Evolutionary conservation across 495 filamentous ascomycete genomes (phyloP).

Genomic region (Patellaria atrata): DNA sequence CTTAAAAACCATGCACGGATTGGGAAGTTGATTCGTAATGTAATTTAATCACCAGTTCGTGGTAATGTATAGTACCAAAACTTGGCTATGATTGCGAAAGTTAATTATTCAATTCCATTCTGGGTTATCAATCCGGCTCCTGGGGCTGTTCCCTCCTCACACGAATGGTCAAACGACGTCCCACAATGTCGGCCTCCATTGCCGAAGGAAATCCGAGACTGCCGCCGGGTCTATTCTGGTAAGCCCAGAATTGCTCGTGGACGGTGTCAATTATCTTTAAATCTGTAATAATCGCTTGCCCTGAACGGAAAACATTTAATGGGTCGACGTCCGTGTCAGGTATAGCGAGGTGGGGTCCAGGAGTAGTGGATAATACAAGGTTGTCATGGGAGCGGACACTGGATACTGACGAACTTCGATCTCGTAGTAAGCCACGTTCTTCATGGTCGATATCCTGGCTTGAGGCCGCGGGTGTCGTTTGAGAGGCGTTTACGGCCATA

Average conservation of each 20-base stretch:
- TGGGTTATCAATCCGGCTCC: too few species aligned
- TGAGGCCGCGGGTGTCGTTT: constrained; percentile 1
- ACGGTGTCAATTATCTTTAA: constrained; percentile 55
- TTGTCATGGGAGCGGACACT: constrained; percentile 22
- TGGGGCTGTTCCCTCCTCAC: too few species aligned
- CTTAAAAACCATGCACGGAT: too few species aligned
- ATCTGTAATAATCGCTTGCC: constrained; percentile 53
- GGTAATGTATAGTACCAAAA: too few species aligned
- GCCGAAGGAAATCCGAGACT: too few species aligned
- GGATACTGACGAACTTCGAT: constrained; percentile 27
- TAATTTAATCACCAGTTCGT: too few species aligned
- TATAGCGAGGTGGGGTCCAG: constrained; percentile 4
- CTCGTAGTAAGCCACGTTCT: constrained; percentile 58
- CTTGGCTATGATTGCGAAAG: too few species aligned
- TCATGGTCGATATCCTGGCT: constrained; percentile 65
- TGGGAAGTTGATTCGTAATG: too few species aligned
- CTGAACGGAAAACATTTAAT: constrained; percentile 44
- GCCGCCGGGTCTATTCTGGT: too few species aligned
- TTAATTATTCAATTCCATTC: too few species aligned
- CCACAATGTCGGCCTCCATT: too few species aligned
- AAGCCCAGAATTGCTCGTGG: constrained; percentile 45
- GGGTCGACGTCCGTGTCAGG: constrained; percentile 22
- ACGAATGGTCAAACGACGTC: too few species aligned
- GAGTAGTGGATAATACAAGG: constrained; percentile 27
- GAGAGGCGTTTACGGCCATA: constrained; percentile 6